phyloP scores from a whole-genome alignment of 257 asterid species.

The Solanum pennellii region DNA sequence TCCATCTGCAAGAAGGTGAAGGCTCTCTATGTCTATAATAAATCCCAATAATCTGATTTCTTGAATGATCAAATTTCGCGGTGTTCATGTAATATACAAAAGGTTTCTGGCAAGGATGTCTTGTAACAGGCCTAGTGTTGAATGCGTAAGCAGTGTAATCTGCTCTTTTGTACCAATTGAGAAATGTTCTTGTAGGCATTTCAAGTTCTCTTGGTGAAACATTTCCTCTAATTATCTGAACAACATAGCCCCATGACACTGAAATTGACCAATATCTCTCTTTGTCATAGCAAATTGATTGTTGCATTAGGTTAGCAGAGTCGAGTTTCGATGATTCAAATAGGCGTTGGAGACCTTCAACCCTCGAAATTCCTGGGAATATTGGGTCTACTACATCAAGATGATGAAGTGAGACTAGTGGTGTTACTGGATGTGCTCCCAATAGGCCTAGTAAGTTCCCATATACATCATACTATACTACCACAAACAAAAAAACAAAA shows the following conservation, averaged over 20 bases:
- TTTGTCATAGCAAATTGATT: conserved; percentile 55
- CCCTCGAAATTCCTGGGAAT: conserved; percentile 34
- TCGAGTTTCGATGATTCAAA: conserved; percentile 33
- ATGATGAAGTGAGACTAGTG: conserved; percentile 52
- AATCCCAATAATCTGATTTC: conserved; percentile 26
- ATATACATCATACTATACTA: conserved; percentile 50
- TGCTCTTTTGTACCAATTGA: conserved; percentile 61
- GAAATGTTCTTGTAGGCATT: conserved; percentile 62
- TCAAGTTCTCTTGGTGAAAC: conserved; percentile 59
- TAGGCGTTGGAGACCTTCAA: conserved; percentile 26
- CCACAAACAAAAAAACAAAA: background rate
- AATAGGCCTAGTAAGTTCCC: conserved; percentile 60
- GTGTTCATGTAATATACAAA: conserved; percentile 35
- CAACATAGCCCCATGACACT: conserved; percentile 54
- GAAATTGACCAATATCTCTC: conserved; percentile 41
- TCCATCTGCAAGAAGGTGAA: conserved; percentile 49
- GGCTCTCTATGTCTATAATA: conserved; percentile 26
- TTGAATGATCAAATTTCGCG: conserved; percentile 16
- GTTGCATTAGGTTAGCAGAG: conserved; percentile 56
- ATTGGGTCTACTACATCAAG: conserved; percentile 62
- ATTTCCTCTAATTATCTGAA: conserved; percentile 51
- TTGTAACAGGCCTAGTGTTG: conserved; percentile 57
- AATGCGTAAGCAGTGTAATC: conserved; percentile 59
- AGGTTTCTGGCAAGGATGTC: conserved; percentile 59
- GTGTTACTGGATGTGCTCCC: conserved; percentile 54